Evolutionary conservation across 2,329 filamentous ascomycete genomes (phyloP).

Genomic region (Xylariaceae sp.): DNA sequence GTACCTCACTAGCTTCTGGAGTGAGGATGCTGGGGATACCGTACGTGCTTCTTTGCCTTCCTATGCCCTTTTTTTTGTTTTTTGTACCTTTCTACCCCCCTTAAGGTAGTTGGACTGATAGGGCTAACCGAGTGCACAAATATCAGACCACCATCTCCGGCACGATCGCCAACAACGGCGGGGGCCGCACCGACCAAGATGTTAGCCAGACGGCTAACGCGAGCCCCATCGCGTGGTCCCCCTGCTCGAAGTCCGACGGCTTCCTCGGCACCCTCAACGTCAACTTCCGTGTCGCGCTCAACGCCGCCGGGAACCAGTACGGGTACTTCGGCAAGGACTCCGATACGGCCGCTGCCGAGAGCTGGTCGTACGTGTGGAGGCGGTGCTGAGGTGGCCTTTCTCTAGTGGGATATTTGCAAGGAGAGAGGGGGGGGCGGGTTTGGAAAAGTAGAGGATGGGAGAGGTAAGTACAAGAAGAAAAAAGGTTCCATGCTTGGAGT

Average conservation of each 20-base stretch:
- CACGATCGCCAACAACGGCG: slow-evolving; percentile 35
- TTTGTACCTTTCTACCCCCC: not conserved
- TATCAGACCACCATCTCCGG: slow-evolving; percentile 40
- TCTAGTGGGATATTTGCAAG: not conserved
- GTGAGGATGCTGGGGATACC: slow-evolving; percentile 42
- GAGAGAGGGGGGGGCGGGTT: not conserved
- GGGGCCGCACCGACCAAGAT: slow-evolving; percentile 36
- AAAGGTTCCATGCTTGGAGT: too few species aligned
- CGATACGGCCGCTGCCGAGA: slow-evolving; percentile 39
- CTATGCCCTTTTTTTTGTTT: not conserved
- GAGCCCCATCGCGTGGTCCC: slow-evolving; percentile 42
- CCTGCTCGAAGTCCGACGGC: slow-evolving; percentile 42
- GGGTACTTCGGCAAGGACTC: slow-evolving; percentile 44
- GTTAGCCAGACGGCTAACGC: slow-evolving; percentile 37
- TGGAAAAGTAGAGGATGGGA: not conserved
- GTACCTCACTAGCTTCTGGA: slow-evolving; percentile 46
- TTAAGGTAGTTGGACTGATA: not conserved
- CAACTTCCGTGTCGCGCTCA: slow-evolving; percentile 48
- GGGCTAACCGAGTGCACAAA: not conserved
- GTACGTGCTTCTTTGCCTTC: slow-evolving; percentile 31
- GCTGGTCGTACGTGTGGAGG: slow-evolving; percentile 46
- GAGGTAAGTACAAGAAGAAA: too few species aligned
- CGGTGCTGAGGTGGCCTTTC: slow-evolving; percentile 37
- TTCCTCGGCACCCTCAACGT: slow-evolving; percentile 48
- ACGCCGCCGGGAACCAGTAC: slow-evolving; percentile 38